These are phyloP conservation scores for Iris macrosiphon DNA, from an alignment of 106 monocot species.

Conservation along the genomic window DNA sequence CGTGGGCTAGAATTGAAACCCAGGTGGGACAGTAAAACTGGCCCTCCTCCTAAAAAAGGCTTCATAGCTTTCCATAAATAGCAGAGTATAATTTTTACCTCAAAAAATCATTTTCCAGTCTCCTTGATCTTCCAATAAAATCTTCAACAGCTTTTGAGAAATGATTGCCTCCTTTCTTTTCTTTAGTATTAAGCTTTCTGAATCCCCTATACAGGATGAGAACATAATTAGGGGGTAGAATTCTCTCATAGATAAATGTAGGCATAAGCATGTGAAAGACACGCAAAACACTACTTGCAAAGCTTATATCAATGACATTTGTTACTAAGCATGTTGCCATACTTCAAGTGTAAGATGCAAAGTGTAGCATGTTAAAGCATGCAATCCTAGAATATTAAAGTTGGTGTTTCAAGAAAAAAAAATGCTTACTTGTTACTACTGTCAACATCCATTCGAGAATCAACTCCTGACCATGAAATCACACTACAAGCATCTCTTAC, in stretches of 20 bases:
- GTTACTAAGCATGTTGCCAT: background rate
- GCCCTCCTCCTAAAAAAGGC: too few relatives aligned
- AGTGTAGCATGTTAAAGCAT: background rate
- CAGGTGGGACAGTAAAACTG: too few relatives aligned
- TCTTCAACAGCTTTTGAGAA: constrained; percentile 50
- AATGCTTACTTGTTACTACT: constrained; percentile 45
- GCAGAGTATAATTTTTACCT: constrained; percentile 33
- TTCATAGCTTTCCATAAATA: too few relatives aligned
- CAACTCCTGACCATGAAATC: constrained; percentile 16
- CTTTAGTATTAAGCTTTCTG: constrained; percentile 24
- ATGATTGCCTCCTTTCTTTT: constrained; percentile 23
- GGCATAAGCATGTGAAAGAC: background rate
- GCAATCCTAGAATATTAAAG: background rate
- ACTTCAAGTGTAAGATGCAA: constrained; percentile 1
- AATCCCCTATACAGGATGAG: constrained; percentile 22
- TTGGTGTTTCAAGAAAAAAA: constrained; percentile 1
- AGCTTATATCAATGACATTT: background rate
- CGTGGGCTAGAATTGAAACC: too few relatives aligned
- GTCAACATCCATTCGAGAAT: constrained; percentile 15
- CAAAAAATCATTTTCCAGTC: constrained; percentile 46
- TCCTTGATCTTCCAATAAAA: constrained; percentile 53
- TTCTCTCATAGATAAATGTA: background rate
- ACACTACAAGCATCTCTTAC: constrained; percentile 51
- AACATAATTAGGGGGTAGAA: constrained; percentile 1
- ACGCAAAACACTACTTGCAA: background rate